Percentiles rank a stretch among this genome's conserved stretches.
These are phyloP conservation scores for Cryptosporidium ryanae DNA, from an alignment of 169 alveolate genomes.

Conservation along the genomic window DNA sequence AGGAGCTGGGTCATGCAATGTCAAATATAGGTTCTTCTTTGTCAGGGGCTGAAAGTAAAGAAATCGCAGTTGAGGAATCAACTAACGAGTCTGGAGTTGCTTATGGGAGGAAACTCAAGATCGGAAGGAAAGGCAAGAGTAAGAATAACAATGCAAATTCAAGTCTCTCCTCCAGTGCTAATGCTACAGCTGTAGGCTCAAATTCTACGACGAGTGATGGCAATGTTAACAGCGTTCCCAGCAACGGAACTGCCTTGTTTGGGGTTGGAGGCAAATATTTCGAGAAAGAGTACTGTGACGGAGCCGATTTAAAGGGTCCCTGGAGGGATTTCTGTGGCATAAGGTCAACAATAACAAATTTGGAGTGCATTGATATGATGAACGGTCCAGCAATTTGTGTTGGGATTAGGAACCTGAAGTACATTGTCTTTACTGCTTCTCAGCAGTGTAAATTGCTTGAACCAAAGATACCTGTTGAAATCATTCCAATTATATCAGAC, in stretches of 20 bases:
- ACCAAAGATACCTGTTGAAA: conserved; percentile 59
- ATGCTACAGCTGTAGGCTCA: neutral
- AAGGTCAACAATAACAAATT: conserved; percentile 17
- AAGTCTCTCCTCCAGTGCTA: neutral
- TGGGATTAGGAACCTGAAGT: conserved; percentile 54
- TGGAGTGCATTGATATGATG: conserved; percentile 72
- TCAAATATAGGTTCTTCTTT: neutral
- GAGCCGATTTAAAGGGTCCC: neutral
- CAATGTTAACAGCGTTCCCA: conserved; percentile 7
- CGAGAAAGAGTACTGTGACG: conserved; percentile 22
- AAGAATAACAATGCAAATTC: neutral
- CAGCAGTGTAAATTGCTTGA: conserved; percentile 57
- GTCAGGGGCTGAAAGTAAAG: neutral
- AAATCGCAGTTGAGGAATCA: neutral
- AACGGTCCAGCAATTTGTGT: conserved; percentile 69
- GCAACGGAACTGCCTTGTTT: neutral
- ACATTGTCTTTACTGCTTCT: conserved; percentile 42
- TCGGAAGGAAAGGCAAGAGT: too few species aligned
- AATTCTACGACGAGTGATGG: neutral
- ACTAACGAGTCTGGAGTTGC: neutral
- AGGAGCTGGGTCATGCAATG: conserved; percentile 6
- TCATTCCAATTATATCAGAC: conserved; percentile 42
- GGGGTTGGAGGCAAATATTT: conserved; percentile 9
- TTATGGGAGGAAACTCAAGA: too few species aligned
- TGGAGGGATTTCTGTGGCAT: conserved; percentile 33